phyloP scores from a whole-genome alignment of 345 rosid genomes.

The Hevea brasiliensis region DNA sequence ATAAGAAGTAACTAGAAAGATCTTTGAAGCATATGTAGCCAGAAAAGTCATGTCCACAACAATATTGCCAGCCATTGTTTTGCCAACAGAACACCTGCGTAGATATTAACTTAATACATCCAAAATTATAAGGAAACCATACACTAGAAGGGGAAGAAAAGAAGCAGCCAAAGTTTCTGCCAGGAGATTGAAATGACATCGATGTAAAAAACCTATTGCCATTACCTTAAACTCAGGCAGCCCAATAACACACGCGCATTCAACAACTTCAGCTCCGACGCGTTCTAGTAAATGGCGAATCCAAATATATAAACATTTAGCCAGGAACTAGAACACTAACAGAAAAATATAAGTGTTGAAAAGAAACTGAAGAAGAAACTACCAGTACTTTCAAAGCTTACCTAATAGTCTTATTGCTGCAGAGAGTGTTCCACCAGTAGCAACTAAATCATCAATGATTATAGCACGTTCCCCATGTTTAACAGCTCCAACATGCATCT shows the following conservation, averaged over 20 bases:
- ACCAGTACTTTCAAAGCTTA: conserved; percentile 6
- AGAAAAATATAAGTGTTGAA: no score
- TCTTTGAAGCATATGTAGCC: no score
- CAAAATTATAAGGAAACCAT: neutral
- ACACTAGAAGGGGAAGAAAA: no score
- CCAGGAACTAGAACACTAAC: neutral
- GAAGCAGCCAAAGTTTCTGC: no score
- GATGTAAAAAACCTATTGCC: neutral
- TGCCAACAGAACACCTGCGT: no score
- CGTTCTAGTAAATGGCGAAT: conserved; percentile 44
- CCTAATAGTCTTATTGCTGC: conserved; percentile 81
- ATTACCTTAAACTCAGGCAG: conserved; percentile 67
- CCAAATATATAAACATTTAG: neutral
- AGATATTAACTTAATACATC: no score
- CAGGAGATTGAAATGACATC: neutral
- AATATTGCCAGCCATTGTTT: no score
- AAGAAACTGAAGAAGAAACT: neutral
- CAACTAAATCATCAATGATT: conserved; percentile 80
- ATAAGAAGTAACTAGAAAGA: no score
- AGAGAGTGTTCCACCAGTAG: conserved; percentile 83
- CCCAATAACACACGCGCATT: conserved; percentile 79
- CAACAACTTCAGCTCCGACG: conserved; percentile 63
- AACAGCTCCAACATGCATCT: conserved; percentile 79
- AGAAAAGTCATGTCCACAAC: neutral
- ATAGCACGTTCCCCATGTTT: conserved; percentile 60